These are phyloP conservation scores for Saccharomycodes ludwigii DNA, from an alignment of 805 yeast genomes.

Conservation along the genomic window DNA sequence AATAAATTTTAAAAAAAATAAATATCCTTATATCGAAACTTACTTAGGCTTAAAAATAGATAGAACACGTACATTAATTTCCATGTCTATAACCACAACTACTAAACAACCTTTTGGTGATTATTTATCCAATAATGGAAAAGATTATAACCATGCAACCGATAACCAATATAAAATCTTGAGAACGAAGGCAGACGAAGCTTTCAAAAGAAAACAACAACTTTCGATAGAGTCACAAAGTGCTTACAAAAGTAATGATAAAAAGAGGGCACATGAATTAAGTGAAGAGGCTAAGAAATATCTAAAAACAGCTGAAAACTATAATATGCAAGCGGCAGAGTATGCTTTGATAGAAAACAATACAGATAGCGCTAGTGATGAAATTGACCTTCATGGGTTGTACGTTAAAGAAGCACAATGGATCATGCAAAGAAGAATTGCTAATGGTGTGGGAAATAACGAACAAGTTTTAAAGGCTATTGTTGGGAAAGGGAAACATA, in stretches of 20 bases:
- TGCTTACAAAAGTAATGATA: slow-evolving; percentile 69
- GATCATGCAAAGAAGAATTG: slow-evolving; percentile 59
- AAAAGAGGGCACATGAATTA: slow-evolving; percentile 55
- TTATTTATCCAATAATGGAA: too few species aligned
- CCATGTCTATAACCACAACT: slow-evolving; percentile 41
- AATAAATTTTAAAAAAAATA: too few species aligned
- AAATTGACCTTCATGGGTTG: slow-evolving; percentile 88
- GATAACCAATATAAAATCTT: slow-evolving; percentile 52
- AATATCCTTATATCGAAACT: too few species aligned
- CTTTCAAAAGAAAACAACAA: slow-evolving; percentile 42
- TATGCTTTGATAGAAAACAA: slow-evolving; percentile 82
- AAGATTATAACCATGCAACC: slow-evolving; percentile 63
- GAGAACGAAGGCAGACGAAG: slow-evolving; percentile 56
- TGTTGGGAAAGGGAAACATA: slow-evolving; percentile 89
- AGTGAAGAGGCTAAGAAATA: slow-evolving; percentile 58
- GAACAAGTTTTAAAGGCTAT: slow-evolving; percentile 65
- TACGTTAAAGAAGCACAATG: slow-evolving; percentile 81
- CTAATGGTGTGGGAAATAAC: slow-evolving; percentile 42
- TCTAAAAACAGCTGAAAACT: slow-evolving; percentile 47
- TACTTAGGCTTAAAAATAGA: too few species aligned
- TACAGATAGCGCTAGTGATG: slow-evolving; percentile 72
- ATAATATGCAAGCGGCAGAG: slow-evolving; percentile 75
- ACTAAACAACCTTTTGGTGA: slow-evolving; percentile 8
- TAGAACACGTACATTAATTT: slow-evolving; percentile 34
- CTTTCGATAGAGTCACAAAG: slow-evolving; percentile 57